phyloP scores from a whole-genome alignment of 1,284 basidiomycete genomes.

The Trametes hirsuta region DNA sequence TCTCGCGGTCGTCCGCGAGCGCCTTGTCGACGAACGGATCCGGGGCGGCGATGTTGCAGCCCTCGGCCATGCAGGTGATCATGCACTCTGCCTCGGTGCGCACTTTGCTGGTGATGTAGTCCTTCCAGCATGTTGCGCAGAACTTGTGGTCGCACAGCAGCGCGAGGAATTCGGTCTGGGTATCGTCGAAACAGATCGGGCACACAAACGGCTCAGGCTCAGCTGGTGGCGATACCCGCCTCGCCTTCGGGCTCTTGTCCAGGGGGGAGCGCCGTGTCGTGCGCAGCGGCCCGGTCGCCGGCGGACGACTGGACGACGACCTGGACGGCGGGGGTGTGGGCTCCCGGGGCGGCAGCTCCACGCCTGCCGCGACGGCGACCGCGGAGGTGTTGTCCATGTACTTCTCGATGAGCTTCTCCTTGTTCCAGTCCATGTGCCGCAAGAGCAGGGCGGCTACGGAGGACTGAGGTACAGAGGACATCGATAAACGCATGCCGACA shows the following conservation, averaged over 20 bases:
- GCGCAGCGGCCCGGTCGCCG: conserved; percentile 34
- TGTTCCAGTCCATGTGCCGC: conserved; percentile 92
- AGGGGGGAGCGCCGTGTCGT: conserved; percentile 47
- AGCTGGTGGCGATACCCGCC: conserved; percentile 31
- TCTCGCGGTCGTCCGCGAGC: conserved; percentile 46
- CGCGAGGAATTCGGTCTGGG: conserved; percentile 60
- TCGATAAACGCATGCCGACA: neutral
- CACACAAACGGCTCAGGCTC: conserved; percentile 69
- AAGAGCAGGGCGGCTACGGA: conserved; percentile 78
- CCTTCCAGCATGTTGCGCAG: conserved; percentile 87
- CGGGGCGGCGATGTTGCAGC: conserved; percentile 79
- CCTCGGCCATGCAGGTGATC: conserved; percentile 93
- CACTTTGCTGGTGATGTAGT: conserved; percentile 87
- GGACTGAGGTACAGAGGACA: conserved; percentile 23
- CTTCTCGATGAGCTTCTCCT: conserved; percentile 92
- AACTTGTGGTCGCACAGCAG: conserved; percentile 83
- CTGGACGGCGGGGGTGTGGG: conserved; percentile 28
- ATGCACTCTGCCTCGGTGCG: conserved; percentile 87
- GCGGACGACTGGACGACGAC: conserved; percentile 27
- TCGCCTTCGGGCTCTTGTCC: conserved; percentile 37
- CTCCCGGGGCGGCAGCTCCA: conserved; percentile 38
- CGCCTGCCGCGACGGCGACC: conserved; percentile 75
- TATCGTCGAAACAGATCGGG: conserved; percentile 90
- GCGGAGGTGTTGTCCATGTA: conserved; percentile 88
- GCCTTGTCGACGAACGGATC: conserved; percentile 61